Percentiles rank a stretch among this genome's conserved stretches.
Evolutionary conservation across 441 rosid genomes (phyloP).

Genomic region (Eruca vesicaria): DNA sequence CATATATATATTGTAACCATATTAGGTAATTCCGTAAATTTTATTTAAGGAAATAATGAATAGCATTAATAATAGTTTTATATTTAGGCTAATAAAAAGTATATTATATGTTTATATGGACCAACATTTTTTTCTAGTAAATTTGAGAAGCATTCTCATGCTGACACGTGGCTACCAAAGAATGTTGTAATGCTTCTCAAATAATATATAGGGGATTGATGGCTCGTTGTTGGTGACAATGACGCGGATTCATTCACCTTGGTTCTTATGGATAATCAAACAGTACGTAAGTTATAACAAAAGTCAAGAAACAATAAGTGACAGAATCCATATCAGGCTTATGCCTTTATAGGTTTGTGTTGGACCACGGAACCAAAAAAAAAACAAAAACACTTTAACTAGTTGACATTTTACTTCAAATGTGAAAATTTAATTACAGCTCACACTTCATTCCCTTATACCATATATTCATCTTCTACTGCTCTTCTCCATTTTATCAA

Average conservation of each 20-base stretch:
- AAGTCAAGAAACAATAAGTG: not conserved
- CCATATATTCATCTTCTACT: not conserved
- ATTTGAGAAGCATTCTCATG: no score
- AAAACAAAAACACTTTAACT: not conserved
- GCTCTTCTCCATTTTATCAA: not conserved
- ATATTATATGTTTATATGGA: no score
- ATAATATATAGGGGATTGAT: no score
- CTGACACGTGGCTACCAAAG: no score
- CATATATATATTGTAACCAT: no score
- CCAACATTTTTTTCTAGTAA: no score
- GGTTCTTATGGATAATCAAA: not conserved
- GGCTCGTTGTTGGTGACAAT: not conserved
- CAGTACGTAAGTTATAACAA: conserved; percentile 3
- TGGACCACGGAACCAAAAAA: conserved; percentile 20
- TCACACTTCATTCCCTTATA: not conserved
- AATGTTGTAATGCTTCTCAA: no score
- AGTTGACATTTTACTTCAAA: not conserved
- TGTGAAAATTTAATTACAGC: not conserved
- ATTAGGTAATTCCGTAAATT: no score
- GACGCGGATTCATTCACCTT: conserved; percentile 4
- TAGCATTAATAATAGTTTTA: no score
- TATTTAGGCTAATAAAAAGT: no score
- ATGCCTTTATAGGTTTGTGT: not conserved
- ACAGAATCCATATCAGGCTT: not conserved
- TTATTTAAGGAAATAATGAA: no score